These are phyloP conservation scores for Carex cristatella DNA, from an alignment of 176 grass and related monocot genomes.

Conservation along the genomic window DNA sequence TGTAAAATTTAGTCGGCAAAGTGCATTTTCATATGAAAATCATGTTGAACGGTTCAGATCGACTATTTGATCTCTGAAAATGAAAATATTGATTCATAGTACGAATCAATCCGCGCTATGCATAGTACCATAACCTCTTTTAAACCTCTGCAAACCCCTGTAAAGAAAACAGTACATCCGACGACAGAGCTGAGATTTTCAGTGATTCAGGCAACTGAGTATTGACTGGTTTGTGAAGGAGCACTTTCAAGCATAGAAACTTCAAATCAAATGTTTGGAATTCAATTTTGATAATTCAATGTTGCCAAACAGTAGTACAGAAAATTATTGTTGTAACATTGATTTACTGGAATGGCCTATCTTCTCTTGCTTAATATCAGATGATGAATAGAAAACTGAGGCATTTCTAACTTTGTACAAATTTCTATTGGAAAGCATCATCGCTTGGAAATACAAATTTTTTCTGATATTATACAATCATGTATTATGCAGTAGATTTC, in stretches of 20 bases:
- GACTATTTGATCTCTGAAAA: too few species aligned
- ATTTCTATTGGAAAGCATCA: neutral
- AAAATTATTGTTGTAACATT: neutral
- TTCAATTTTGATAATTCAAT: neutral
- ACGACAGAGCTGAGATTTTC: neutral
- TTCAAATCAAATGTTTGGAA: neutral
- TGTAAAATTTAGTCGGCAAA: too few species aligned
- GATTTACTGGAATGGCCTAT: neutral
- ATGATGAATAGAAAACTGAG: neutral
- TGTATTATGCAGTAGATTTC: too few species aligned
- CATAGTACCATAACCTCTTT: too few species aligned
- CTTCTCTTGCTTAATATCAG: neutral
- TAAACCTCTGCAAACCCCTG: neutral
- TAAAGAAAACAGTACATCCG: neutral
- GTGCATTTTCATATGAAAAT: too few species aligned
- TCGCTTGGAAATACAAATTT: neutral
- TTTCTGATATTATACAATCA: neutral
- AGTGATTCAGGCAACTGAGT: neutral
- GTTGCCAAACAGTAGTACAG: neutral
- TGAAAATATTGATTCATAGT: too few species aligned
- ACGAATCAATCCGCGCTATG: too few species aligned
- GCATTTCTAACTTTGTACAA: neutral
- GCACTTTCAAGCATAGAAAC: slow-evolving; percentile 6
- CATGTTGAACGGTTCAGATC: too few species aligned
- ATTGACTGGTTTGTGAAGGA: neutral